Conservation (phyloP, 805 yeast genomes). For the Debaryomyces castellii region DNA sequence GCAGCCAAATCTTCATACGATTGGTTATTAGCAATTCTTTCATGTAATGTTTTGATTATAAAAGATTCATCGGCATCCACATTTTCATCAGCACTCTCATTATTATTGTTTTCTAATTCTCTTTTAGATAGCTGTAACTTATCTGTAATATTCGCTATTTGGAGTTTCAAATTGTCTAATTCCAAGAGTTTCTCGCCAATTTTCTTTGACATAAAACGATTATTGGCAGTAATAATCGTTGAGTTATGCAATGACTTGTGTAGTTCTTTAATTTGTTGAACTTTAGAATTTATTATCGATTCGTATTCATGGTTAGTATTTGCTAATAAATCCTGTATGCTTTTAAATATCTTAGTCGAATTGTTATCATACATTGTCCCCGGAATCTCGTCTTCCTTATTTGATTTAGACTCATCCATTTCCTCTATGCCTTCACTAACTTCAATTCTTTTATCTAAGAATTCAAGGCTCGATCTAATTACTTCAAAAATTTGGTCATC, state of each 20-base stretch:
- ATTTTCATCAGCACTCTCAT: conserved; percentile 61
- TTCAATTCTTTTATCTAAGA: conserved; percentile 26
- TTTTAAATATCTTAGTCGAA: conserved; percentile 34
- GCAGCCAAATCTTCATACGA: conserved; percentile 21
- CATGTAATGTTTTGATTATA: conserved; percentile 59
- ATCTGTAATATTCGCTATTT: conserved; percentile 41
- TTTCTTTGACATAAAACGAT: conserved; percentile 34
- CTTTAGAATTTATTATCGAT: conserved; percentile 32
- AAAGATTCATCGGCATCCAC: conserved; percentile 94
- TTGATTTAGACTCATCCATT: conserved; percentile 9
- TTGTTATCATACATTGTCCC: conserved; percentile 8
- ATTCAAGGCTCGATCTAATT: conserved; percentile 32
- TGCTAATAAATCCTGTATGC: conserved; percentile 37
- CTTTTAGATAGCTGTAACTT: conserved; percentile 27
- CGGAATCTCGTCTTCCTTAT: neutral
- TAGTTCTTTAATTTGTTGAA: conserved; percentile 32
- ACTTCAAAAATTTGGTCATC: conserved; percentile 34
- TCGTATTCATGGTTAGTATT: conserved; percentile 42
- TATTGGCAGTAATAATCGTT: conserved; percentile 43
- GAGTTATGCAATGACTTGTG: conserved; percentile 39
- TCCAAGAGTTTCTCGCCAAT: conserved; percentile 34
- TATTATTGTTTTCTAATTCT: conserved; percentile 43
- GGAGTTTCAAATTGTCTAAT: conserved; percentile 52
- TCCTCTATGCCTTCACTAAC: conserved; percentile 11
- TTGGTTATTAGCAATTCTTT: conserved; percentile 40